Evolutionary conservation across 2,329 filamentous ascomycete species (phyloP), one percentile per base, ranked within the genome.

Genomic region (Colletotrichum chrysophilum): DNA sequence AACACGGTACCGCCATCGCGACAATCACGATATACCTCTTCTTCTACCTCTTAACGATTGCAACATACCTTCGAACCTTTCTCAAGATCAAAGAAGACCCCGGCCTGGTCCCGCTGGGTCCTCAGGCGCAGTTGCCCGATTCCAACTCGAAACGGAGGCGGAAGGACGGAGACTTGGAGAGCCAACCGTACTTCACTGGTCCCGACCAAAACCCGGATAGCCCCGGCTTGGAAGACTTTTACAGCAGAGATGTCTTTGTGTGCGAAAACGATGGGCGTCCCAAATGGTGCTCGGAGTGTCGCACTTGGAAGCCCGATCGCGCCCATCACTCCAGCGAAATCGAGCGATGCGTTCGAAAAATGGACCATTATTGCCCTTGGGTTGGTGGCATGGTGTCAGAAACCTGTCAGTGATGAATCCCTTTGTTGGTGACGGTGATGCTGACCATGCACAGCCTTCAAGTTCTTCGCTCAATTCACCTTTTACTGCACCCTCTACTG

Each of bases 291-390:
- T 93, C 93, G 5, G 90, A 91, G 68, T 99, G 96, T 83, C 91
- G 91, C 71, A 95, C 94, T 78, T 98, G 94, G 92, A 98, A 98
- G 84, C 93, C 94, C 1, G 96, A 98, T 81, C 91, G 96, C 5
- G 91, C 94, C 4, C 96, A 98, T 82, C 96, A 98, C 84, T 97
- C 94, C 81, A 93, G 93, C 68, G 95, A 98, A 81, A 87, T 97
- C 14, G 92, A 92, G 66, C 90, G 95, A 58, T 98, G 96, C 81
- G 94, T 98, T 26, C 87, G 90, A 55, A 97, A 97, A 80, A 97
- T 98, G 94, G 96, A 98, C 78, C 96, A 98, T 82, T 97, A 96
- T 80, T 99, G 97, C 81, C 97, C 96, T 0, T 98, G 94, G 94
- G 96, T 98, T n/a, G 96, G 96, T 5, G 97, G 96, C 26, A 94